Evolutionary conservation across 441 rosid species (phyloP).

Genomic region (Syzygium malaccense): DNA sequence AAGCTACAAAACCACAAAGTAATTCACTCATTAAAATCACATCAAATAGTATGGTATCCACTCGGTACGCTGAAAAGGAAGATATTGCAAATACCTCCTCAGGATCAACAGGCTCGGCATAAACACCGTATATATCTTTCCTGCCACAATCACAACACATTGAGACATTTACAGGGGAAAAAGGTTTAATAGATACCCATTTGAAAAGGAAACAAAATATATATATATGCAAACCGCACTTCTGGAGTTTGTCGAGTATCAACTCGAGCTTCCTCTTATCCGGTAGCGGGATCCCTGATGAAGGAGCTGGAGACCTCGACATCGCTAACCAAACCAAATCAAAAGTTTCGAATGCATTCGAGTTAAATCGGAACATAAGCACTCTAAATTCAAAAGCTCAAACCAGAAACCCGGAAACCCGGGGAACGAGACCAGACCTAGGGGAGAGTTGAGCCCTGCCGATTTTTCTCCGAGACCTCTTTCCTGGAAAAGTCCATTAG

Average conservation of each 20-base stretch:
- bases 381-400: neutral
- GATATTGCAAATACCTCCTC: neutral
- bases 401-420: neutral
- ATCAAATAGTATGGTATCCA: neutral
- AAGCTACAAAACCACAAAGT: slow-evolving; percentile 40
- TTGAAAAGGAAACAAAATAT: neutral
- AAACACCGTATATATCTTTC: slow-evolving; percentile 1
- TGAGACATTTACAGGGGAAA: neutral
- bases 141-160: neutral
- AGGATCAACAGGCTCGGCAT: slow-evolving; percentile 1
- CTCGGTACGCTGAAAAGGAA: neutral
- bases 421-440: neutral
- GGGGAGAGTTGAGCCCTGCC: neutral
- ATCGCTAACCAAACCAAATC: neutral
- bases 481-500: neutral
- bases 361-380: neutral
- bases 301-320: neutral
- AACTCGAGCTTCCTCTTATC: neutral
- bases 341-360: neutral
- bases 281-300: neutral
- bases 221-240: neutral
- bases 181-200: neutral
- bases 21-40: neutral
- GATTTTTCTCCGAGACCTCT: neutral
- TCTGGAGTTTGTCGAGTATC: slow-evolving; percentile 1